phyloP scores from a whole-genome alignment of 192 early-diverging fungal species.

The Geranomyces variabilis region DNA sequence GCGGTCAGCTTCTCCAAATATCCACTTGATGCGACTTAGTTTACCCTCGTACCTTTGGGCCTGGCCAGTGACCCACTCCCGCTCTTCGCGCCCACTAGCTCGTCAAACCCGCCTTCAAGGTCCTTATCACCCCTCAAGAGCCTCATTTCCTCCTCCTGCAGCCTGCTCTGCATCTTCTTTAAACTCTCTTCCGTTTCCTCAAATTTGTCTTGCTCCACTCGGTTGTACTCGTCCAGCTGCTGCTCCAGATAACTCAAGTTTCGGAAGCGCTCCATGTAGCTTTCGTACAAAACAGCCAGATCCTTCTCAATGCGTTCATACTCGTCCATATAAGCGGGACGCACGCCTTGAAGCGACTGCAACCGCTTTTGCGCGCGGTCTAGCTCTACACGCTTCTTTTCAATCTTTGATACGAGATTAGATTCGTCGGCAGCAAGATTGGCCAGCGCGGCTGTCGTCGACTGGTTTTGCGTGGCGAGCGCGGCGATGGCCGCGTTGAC shows the following conservation, averaged over 20 bases:
- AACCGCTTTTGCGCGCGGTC: constrained; percentile 58
- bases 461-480: constrained; percentile 34
- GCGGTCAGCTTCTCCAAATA: background rate
- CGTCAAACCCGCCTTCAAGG: constrained; percentile 26
- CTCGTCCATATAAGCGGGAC: constrained; percentile 65
- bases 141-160: constrained; percentile 58
- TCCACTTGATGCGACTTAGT: background rate
- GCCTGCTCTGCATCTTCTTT: constrained; percentile 53
- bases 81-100: background rate
- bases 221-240: constrained; percentile 57
- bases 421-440: constrained; percentile 51
- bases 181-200: constrained; percentile 56
- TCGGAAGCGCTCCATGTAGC: constrained; percentile 55
- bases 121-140: constrained; percentile 56
- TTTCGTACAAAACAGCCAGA: constrained; percentile 49
- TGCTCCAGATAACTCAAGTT: constrained; percentile 58
- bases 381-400: constrained; percentile 56
- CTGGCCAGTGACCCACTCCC: constrained; percentile 16
- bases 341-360: constrained; percentile 52
- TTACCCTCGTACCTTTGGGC: constrained; percentile 15
- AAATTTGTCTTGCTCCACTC: constrained; percentile 57
- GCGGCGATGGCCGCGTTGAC: constrained; percentile 45
- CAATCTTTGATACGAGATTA: constrained; percentile 56
- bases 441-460: constrained; percentile 38
- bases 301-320: constrained; percentile 61